These are phyloP conservation scores for Coffea canephora DNA, from an alignment of 257 asterid genomes.

Conservation along the genomic window DNA sequence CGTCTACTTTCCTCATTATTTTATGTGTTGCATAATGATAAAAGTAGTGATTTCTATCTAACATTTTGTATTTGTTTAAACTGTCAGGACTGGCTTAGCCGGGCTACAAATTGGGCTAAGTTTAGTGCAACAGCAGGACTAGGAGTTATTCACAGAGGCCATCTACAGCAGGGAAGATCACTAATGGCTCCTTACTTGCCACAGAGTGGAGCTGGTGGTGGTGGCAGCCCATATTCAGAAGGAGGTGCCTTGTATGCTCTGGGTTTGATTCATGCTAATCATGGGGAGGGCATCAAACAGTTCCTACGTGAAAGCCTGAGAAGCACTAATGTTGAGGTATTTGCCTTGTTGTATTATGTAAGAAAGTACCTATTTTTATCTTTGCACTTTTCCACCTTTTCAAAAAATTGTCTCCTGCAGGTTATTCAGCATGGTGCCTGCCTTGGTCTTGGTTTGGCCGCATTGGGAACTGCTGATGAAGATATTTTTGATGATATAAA, in stretches of 20 bases:
- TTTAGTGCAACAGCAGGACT: conserved; percentile 99
- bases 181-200: conserved; percentile 99
- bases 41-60: neutral
- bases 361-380: neutral
- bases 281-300: conserved; percentile 93
- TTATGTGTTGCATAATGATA: neutral
- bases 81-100: conserved; percentile 90
- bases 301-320: conserved; percentile 89
- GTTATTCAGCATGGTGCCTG: conserved; percentile 99
- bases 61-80: neutral
- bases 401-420: conserved; percentile 34
- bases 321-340: conserved; percentile 89
- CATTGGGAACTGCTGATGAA: conserved; percentile 92
- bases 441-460: conserved; percentile 97
- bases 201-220: conserved; percentile 91
- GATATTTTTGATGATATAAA: conserved; percentile 82
- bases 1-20: neutral
- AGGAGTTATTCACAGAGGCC: conserved; percentile 97
- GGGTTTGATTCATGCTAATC: conserved; percentile 97
- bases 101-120: conserved; percentile 98
- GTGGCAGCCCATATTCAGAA: conserved; percentile 95
- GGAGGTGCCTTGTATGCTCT: conserved; percentile 98
- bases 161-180: conserved; percentile 92
- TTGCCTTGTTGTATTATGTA: neutral
- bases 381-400: neutral